These are phyloP conservation scores for Phyllosticta ampelicida DNA, from an alignment of 2,329 filamentous ascomycete genomes.

Conservation along the genomic window DNA sequence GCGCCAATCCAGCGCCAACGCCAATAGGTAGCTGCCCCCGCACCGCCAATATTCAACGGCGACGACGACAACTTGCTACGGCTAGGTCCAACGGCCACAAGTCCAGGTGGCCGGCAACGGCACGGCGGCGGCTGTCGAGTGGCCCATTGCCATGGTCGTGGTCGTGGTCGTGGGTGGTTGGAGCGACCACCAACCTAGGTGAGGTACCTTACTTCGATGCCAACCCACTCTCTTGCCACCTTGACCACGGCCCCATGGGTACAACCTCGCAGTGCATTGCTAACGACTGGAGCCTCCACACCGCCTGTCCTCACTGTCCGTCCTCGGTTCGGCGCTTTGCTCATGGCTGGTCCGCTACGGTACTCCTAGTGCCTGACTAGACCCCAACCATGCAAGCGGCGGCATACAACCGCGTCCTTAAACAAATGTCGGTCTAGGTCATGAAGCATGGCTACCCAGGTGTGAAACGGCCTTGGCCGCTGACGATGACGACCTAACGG, in stretches of 20 bases:
- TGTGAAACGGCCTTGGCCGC: background rate
- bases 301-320: background rate
- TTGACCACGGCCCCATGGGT: background rate
- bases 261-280: background rate
- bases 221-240: background rate
- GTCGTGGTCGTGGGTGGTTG: background rate
- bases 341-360: background rate
- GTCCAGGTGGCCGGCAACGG: background rate
- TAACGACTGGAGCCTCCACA: background rate
- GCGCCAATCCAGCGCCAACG: background rate
- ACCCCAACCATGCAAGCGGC: background rate
- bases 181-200: background rate
- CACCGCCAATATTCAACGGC: background rate
- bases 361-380: background rate
- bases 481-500: background rate
- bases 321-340: background rate
- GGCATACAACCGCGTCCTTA: background rate
- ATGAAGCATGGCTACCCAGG: background rate
- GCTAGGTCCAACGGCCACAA: background rate
- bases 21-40: background rate
- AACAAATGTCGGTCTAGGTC: background rate
- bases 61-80: background rate
- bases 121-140: background rate
- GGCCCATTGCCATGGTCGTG: background rate
- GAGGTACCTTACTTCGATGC: background rate